phyloP scores from a whole-genome alignment of 2,329 filamentous ascomycete species.

The Didymella lethalis region DNA sequence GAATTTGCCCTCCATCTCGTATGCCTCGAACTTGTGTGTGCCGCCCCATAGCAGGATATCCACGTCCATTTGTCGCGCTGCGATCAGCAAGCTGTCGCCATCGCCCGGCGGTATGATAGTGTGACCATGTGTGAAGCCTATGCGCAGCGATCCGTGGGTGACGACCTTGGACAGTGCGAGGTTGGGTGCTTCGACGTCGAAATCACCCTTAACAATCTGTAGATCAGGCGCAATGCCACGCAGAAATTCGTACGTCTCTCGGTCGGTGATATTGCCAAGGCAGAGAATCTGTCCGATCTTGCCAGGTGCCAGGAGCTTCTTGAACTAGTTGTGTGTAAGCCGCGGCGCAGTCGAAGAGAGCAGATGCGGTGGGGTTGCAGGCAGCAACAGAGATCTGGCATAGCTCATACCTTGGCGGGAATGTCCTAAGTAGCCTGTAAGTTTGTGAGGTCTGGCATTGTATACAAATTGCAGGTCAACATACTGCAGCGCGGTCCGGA shows the following conservation, averaged over 20 bases:
- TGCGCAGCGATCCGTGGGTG: slow-evolving; percentile 71
- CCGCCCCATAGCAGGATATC: slow-evolving; percentile 74
- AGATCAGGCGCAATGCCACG: slow-evolving; percentile 66
- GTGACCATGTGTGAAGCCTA: slow-evolving; percentile 75
- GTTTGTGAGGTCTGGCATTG: slow-evolving; percentile 45
- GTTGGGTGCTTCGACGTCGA: slow-evolving; percentile 72
- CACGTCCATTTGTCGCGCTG: slow-evolving; percentile 74
- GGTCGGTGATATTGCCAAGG: slow-evolving; percentile 65
- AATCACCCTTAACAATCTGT: slow-evolving; percentile 74
- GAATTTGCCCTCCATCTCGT: too few species aligned
- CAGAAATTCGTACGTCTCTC: slow-evolving; percentile 65
- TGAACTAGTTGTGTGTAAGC: slow-evolving; percentile 48
- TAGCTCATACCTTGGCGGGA: slow-evolving; percentile 49
- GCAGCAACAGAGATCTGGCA: background rate
- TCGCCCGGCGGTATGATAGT: slow-evolving; percentile 75
- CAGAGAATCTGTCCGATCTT: slow-evolving; percentile 67
- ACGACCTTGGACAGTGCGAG: slow-evolving; percentile 73
- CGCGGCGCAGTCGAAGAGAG: slow-evolving; percentile 2
- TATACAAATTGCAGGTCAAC: slow-evolving; percentile 23
- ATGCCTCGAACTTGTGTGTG: slow-evolving; percentile 73
- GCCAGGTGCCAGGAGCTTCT: slow-evolving; percentile 65
- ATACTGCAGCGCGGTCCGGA: slow-evolving; percentile 53
- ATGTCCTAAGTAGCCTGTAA: slow-evolving; percentile 53
- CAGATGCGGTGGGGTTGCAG: background rate
- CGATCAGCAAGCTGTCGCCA: slow-evolving; percentile 71